Conservation (phyloP, 352 stramenopile species). For the Pythium vanterpoolii region DNA sequence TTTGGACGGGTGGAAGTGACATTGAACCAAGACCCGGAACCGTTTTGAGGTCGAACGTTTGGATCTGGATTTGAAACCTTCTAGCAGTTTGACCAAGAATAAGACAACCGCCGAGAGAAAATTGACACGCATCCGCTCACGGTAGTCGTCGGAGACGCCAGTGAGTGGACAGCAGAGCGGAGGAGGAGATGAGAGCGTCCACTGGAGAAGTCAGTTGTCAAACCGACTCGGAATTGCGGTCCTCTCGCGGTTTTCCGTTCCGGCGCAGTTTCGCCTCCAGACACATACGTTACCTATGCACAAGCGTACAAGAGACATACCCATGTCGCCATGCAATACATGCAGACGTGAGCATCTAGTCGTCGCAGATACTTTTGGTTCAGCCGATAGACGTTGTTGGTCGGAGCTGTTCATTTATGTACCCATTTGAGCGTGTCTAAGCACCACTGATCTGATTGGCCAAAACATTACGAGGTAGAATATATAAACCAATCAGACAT, state of each 20-base stretch:
- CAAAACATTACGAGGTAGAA: neutral
- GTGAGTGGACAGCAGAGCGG: neutral
- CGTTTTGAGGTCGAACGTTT: no score
- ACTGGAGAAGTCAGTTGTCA: neutral
- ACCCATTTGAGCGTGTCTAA: conserved; percentile 17
- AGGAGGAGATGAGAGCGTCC: conserved; percentile 6
- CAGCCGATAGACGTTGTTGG: neutral
- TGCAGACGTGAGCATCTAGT: neutral
- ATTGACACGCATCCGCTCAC: neutral
- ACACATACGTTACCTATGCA: neutral
- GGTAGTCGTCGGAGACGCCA: neutral
- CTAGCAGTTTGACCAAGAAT: no score
- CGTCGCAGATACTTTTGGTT: conserved; percentile 5
- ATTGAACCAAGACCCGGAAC: neutral
- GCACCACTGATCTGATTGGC: conserved; percentile 11
- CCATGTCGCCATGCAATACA: neutral
- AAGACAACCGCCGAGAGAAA: neutral
- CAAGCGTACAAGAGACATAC: conserved; percentile 10
- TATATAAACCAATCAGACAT: conserved; percentile 11
- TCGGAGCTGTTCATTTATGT: conserved; percentile 6
- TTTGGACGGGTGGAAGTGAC: conserved; percentile 2
- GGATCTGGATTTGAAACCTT: no score
- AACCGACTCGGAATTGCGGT: no score
- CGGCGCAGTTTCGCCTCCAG: neutral
- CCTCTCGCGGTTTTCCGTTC: neutral